Evolutionary conservation across 257 asterid genomes (phyloP).

Genomic region (Salvia hispanica): DNA sequence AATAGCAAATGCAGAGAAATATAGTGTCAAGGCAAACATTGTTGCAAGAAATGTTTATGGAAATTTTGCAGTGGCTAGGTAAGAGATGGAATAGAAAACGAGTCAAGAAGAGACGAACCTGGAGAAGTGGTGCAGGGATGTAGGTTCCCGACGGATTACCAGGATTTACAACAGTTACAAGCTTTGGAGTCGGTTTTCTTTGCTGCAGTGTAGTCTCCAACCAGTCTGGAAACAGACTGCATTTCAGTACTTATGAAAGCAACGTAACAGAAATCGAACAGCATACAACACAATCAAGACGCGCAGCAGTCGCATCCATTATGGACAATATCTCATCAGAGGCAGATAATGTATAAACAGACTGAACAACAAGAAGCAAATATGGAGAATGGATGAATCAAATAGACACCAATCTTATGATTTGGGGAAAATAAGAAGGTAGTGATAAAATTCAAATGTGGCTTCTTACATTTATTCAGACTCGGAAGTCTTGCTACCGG

Average conservation of each 20-base stretch:
- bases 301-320: not conserved
- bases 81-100: not conserved
- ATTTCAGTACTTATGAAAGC: constrained; percentile 1
- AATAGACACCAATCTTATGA: not conserved
- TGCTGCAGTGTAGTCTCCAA: constrained; percentile 66
- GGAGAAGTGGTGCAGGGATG: constrained; percentile 88
- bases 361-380: not conserved
- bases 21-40: constrained; percentile 7
- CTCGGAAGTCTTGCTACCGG: not conserved
- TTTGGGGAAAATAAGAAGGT: not conserved
- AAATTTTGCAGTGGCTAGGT: not conserved
- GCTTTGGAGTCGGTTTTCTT: constrained; percentile 89
- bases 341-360: not conserved
- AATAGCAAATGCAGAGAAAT: constrained; percentile 8
- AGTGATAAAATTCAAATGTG: not conserved
- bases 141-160: constrained; percentile 99
- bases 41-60: not conserved
- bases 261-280: not conserved
- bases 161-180: constrained; percentile 90
- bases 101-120: constrained; percentile 49
- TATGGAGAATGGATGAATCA: not conserved
- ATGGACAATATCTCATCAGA: not conserved
- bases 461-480: not conserved
- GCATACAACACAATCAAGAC: constrained; percentile 5
- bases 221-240: constrained; percentile 66